A percentile compares a stretch with the other conserved stretches of the same genome.
These are phyloP conservation scores for Botryosphaeria agaves DNA, from an alignment of 2,329 filamentous ascomycete species.

Conservation along the genomic window DNA sequence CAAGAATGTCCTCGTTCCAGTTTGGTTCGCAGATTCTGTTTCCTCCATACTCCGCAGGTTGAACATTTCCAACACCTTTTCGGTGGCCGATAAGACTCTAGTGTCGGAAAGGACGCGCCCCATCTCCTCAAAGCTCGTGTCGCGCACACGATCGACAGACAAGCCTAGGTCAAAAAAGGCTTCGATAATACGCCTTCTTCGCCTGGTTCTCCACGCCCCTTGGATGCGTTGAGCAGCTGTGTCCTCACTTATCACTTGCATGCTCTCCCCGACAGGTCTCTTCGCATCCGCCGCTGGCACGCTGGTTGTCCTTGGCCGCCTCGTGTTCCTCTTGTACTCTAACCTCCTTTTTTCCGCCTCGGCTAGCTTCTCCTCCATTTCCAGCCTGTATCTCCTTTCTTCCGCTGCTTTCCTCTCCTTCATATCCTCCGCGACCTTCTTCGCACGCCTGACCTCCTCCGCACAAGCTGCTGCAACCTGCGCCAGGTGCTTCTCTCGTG, in stretches of 20 bases:
- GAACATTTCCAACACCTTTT: conserved; percentile 50
- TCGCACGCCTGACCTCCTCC: conserved; percentile 67
- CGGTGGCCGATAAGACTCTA: conserved; percentile 46
- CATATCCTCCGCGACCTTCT: conserved; percentile 66
- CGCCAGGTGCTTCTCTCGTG: conserved; percentile 62
- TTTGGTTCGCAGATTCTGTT: conserved; percentile 49
- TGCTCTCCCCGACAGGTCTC: conserved; percentile 10
- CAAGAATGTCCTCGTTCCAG: conserved; percentile 56
- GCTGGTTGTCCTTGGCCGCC: conserved; percentile 41
- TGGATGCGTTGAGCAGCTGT: conserved; percentile 51
- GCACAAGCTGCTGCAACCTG: conserved; percentile 69
- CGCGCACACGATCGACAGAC: conserved; percentile 51
- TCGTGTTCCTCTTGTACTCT: conserved; percentile 33
- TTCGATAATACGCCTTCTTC: conserved; percentile 41
- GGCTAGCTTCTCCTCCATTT: conserved; percentile 66
- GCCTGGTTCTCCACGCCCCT: conserved; percentile 47
- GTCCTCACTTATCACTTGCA: conserved; percentile 32
- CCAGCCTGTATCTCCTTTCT: conserved; percentile 46
- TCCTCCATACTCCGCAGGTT: conserved; percentile 42
- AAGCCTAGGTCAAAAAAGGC: conserved; percentile 50
- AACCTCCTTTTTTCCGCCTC: conserved; percentile 56
- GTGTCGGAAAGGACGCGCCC: conserved; percentile 50
- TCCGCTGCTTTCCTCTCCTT: conserved; percentile 67
- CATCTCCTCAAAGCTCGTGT: conserved; percentile 59
- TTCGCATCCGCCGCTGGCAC: conserved; percentile 27